These are phyloP conservation scores for Ceriops decandra DNA, from an alignment of 345 rosid genomes.

Conservation along the genomic window DNA sequence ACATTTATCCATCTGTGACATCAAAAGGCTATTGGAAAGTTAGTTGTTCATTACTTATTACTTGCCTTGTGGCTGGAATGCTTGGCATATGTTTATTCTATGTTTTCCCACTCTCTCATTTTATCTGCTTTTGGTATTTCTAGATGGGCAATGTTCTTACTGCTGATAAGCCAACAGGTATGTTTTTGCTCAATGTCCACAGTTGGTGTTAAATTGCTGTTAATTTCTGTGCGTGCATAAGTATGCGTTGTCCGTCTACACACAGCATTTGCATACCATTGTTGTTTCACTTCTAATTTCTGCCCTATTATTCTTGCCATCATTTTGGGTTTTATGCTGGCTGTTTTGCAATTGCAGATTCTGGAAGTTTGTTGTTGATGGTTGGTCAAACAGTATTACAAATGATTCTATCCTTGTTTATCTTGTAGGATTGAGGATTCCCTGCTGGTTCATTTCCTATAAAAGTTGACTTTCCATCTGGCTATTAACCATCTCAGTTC, in stretches of 20 bases:
- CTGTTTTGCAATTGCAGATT: slow-evolving; percentile 33
- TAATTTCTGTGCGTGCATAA: too few relatives aligned
- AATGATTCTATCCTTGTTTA: background rate
- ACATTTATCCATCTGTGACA: slow-evolving; percentile 26
- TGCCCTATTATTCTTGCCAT: too few relatives aligned
- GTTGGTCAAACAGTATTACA: slow-evolving; percentile 29
- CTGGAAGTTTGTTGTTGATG: slow-evolving; percentile 27
- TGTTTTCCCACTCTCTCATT: background rate
- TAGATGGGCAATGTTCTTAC: slow-evolving; percentile 30
- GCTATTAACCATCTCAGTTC: background rate
- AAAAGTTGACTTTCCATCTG: background rate
- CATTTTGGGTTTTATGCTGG: slow-evolving; percentile 15
- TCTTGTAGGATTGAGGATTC: background rate
- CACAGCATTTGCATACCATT: too few relatives aligned
- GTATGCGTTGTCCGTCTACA: too few relatives aligned
- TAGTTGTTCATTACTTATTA: background rate
- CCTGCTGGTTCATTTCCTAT: background rate
- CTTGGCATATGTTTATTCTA: background rate
- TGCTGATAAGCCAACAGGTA: slow-evolving; percentile 23
- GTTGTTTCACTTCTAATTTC: background rate
- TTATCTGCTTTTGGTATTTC: slow-evolving; percentile 15
- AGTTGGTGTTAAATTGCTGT: too few relatives aligned
- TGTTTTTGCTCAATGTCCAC: background rate
- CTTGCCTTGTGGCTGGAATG: background rate
- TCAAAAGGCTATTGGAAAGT: slow-evolving; percentile 23